phyloP scores from a whole-genome alignment of 192 early-diverging fungal genomes.

The Backusella morwellensis region DNA sequence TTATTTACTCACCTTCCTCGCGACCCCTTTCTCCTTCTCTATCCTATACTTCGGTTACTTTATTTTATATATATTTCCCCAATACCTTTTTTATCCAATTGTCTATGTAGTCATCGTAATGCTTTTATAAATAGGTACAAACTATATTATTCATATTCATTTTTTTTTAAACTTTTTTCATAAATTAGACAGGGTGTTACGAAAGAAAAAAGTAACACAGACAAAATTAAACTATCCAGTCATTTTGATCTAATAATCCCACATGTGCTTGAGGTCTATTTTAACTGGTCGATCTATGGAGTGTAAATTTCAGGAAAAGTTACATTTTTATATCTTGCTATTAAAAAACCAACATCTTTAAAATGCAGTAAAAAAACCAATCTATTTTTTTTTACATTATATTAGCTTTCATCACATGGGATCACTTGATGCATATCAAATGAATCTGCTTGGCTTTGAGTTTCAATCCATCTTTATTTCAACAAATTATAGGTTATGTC shows the following conservation, averaged over 20 bases:
- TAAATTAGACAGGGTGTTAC: not conserved
- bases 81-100: not conserved
- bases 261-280: not conserved
- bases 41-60: not conserved
- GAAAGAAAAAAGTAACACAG: not conserved
- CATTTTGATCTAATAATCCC: not conserved
- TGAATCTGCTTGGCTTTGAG: not conserved
- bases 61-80: not conserved
- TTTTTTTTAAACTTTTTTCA: not conserved
- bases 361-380: not conserved
- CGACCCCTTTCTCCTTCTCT: not conserved
- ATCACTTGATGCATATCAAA: not conserved
- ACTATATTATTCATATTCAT: not conserved
- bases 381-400: not conserved
- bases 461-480: not conserved
- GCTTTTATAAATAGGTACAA: not conserved
- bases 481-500: not conserved
- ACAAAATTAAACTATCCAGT: not conserved
- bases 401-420: conserved; percentile 2
- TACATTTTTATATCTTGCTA: not conserved
- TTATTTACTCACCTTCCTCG: not conserved
- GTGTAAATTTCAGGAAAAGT: not conserved
- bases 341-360: not conserved
- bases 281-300: not conserved
- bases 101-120: not conserved